Evolutionary conservation across 1,139 yeast genomes (phyloP), one percentile per base, ranked within the genome.

Genomic region (Scheffersomyces quercinus): DNA sequence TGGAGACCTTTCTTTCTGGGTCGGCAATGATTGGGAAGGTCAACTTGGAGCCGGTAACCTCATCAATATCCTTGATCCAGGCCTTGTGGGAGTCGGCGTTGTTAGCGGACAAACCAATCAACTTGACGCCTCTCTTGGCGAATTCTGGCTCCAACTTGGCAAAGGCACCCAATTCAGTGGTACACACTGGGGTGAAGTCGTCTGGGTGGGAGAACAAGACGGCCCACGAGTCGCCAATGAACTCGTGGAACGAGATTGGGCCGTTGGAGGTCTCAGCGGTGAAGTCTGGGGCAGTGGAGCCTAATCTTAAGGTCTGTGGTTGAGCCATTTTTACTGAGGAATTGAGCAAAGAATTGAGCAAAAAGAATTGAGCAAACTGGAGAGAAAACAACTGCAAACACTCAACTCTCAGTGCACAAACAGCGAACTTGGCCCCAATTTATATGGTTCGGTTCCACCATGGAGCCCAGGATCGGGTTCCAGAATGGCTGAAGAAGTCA

Each of bases 51-150:
- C 91, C 88, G 14, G 83, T 70, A 47, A 82, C 80, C 61, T 88
- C 96, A 63, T 88, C 91, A 54, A 89, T 88, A 66, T 89, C 97
- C 67, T 83, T 82, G 63, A 87, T 82, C 96, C 96, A 88, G 39
- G 77, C 82, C 59, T 79, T 71, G 77, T 88, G 95, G 37, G 87
- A 80, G 35, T 78, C 81, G 43, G 84, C 65, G 52, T 76, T 81
- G 67, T 87, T 85, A 51, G 91, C 89, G 48, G 91, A 83, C 48
- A 88, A 75, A 49, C 95, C 95, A 63, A 87, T 77, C 62, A 88
- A 74, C 73, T 87, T 86, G 55, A 84, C 88, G 44, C 78, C 79
- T 65, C 95, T 81, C 71, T 82, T 79, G 61, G 83, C 75, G 64
- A 88, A 88, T 67, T 88, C 95, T 38, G 88, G 88, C 70, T 85